Evolutionary conservation across 805 yeast genomes (phyloP).

Genomic region (Metschnikowia baotianmanensis): DNA sequence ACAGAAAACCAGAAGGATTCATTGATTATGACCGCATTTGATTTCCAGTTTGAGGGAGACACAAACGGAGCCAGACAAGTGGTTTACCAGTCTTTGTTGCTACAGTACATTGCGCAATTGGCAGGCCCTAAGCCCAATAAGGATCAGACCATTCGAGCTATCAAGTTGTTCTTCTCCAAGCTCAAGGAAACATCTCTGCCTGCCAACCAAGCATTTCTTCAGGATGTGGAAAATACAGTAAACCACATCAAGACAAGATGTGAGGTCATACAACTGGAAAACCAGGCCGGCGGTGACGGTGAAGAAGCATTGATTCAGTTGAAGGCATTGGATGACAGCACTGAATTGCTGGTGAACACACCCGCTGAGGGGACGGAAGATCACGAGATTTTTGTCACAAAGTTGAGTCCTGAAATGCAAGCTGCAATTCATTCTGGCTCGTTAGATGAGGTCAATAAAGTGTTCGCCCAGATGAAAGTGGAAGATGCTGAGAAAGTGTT

Average conservation of each 20-base stretch:
- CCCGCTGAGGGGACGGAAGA: conserved; percentile 59
- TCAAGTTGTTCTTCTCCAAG: conserved; percentile 66
- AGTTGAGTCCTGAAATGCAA: conserved; percentile 62
- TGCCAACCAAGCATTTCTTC: conserved; percentile 65
- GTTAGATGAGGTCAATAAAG: conserved; percentile 78
- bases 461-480: conserved; percentile 68
- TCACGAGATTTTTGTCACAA: conserved; percentile 52
- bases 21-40: conserved; percentile 89
- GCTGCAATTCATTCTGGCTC: conserved; percentile 69
- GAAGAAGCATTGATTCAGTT: conserved; percentile 84
- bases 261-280: conserved; percentile 57
- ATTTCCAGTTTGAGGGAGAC: conserved; percentile 67
- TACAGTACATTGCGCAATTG: conserved; percentile 64
- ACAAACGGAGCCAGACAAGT: conserved; percentile 53
- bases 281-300: conserved; percentile 29
- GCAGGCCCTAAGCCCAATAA: conserved; percentile 32
- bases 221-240: conserved; percentile 72
- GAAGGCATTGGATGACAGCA: conserved; percentile 80
- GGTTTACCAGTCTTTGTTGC: conserved; percentile 75
- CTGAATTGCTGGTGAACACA: conserved; percentile 66
- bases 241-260: conserved; percentile 77
- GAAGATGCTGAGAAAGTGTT: conserved; percentile 79
- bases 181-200: conserved; percentile 52
- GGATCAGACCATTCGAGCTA: conserved; percentile 39
- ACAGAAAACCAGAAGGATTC: conserved; percentile 88